A percentile compares a stretch with the other conserved stretches of the same genome.
Evolutionary conservation across 2,329 filamentous ascomycete genomes (phyloP).

Genomic region (Beauveria rudraprayagi): DNA sequence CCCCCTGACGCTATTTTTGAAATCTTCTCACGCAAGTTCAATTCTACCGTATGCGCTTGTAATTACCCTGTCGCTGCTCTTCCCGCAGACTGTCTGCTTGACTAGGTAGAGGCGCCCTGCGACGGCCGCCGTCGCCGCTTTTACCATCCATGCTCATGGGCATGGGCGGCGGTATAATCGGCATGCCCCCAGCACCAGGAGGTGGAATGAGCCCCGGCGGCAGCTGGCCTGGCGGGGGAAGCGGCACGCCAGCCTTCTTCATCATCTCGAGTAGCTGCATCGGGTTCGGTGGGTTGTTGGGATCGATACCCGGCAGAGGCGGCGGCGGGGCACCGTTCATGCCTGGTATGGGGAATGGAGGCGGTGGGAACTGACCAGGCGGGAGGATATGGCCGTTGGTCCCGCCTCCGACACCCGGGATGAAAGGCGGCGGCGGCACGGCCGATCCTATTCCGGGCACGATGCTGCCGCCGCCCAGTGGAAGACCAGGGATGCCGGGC

Average conservation of each 20-base stretch:
- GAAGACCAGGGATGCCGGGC: constrained; percentile 52
- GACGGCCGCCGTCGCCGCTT: constrained; percentile 24
- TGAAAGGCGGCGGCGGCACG: constrained; percentile 32
- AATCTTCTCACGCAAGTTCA: no score
- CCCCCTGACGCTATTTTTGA: no score
- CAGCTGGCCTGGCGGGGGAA: constrained; percentile 44
- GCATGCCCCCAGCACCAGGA: constrained; percentile 27
- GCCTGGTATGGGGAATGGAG: constrained; percentile 45
- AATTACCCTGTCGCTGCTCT: constrained; percentile 62
- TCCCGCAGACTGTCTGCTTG: constrained; percentile 74
- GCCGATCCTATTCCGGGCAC: constrained; percentile 36
- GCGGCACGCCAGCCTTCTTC: constrained; percentile 55
- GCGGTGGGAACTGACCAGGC: constrained; percentile 38
- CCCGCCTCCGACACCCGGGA: constrained; percentile 44
- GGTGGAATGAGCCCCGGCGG: constrained; percentile 39
- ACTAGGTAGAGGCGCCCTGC: constrained; percentile 67
- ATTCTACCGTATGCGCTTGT: constrained; percentile 30
- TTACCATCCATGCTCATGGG: constrained; percentile 26
- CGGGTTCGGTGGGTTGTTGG: constrained; percentile 52
- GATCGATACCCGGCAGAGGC: constrained; percentile 45
- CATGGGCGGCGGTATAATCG: constrained; percentile 31
- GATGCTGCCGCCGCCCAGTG: constrained; percentile 27
- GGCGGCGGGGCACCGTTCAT: constrained; percentile 43
- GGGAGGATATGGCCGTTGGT: constrained; percentile 33
- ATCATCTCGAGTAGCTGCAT: constrained; percentile 56